Percentiles rank a stretch among this genome's conserved stretches.
phyloP scores from a whole-genome alignment of 352 stramenopile species.

The Thraustotheca clavata region DNA sequence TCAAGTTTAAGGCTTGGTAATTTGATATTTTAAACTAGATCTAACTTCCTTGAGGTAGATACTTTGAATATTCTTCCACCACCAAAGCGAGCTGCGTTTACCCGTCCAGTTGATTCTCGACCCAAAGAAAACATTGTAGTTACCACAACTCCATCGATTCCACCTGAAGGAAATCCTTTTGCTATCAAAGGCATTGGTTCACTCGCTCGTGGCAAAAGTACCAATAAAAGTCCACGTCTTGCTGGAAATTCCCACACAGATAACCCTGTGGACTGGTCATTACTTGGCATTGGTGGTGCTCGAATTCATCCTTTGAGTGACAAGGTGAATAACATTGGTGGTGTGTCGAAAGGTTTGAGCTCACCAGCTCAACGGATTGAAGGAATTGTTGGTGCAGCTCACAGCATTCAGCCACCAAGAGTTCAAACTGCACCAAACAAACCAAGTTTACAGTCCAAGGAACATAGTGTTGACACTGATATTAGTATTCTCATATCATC shows the following conservation, averaged over 20 bases:
- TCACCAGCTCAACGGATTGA: not conserved
- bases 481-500: too few species aligned
- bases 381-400: not conserved
- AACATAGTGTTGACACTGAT: too few species aligned
- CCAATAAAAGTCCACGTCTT: not conserved
- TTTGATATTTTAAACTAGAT: too few species aligned
- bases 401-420: not conserved
- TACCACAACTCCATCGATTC: not conserved
- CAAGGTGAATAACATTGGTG: not conserved
- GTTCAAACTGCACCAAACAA: not conserved
- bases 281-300: not conserved
- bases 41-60: too few species aligned
- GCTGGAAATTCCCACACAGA: not conserved
- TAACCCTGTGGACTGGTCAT: not conserved
- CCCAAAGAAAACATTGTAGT: not conserved
- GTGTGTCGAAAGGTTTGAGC: not conserved
- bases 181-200: slow-evolving; percentile 10
- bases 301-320: not conserved
- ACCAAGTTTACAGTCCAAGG: not conserved
- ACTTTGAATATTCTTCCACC: too few species aligned
- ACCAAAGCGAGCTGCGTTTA: too few species aligned
- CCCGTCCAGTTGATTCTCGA: not conserved
- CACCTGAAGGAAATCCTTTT: not conserved
- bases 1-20: too few species aligned
- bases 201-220: not conserved